Base-by-base conservation (phyloP, 148 eudicot genomes). In the Rhododendron molle region DNA sequence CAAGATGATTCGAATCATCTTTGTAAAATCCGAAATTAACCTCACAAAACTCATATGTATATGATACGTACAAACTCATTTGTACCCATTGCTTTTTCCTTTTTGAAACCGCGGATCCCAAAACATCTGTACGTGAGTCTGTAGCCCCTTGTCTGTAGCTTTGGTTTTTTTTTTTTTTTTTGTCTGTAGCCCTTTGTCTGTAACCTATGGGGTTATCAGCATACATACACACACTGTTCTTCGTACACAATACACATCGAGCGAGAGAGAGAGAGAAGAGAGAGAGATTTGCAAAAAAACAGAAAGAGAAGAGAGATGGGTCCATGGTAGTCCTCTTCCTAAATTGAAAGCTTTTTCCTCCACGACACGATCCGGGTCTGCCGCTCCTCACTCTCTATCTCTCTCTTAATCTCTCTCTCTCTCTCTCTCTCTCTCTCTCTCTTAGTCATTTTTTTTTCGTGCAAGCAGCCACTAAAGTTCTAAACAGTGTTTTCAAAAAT, bases 341-440 rank as follows among this genome's bases (percentile, higher is more conserved):
- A 87, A 85, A 87, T 88, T 88, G 84, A 88, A 85, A 87, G 86
- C 85, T 78, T 85, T 88, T 87, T 86, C 86, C 69, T 86, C 74
- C 50, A 87, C 81, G 86, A 88, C 92, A 91, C 90, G 90, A 89
- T 91, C 92, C 92, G 91, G 83, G 80, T 89, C 92, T 89, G 90
- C 85, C 92, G 90, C 92, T 52, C 74, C 89, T 81, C 69, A 86
- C 52, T 28, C 23, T 7, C 81, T 47, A 62, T 40, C 8, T 40
- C 7, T 46, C 67, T 60, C 60, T 26, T 34, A 34, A 34, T 34
- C 81, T 47, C 76, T 40, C 44, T 40, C 7, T 46, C 67, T 72
- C 69, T 56, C 87, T 84, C 76, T 88, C 89, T 50, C 60, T 65
- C 21, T 56, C 46, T 15, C 69, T 47, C 77, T 60, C 49, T 26